A percentile compares a stretch with the other conserved stretches of the same genome.
Evolutionary conservation across 2,329 filamentous ascomycete genomes (phyloP).

Genomic region (Aspergillus tamarii): DNA sequence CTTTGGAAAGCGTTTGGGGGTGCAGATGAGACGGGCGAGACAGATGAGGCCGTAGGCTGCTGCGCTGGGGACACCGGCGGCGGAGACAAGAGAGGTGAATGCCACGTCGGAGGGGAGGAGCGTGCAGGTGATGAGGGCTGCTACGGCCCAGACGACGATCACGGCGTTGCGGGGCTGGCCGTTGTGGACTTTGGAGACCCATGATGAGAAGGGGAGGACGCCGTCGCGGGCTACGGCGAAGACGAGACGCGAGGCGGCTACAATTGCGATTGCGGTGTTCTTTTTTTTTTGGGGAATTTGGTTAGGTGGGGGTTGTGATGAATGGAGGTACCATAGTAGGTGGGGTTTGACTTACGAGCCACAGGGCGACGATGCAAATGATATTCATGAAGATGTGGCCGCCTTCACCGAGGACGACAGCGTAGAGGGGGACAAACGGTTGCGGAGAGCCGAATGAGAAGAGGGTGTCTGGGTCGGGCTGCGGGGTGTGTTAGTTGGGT

Average conservation of each 20-base stretch:
- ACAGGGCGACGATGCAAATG: slow-evolving; percentile 55
- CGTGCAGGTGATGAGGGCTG: slow-evolving; percentile 60
- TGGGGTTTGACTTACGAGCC: slow-evolving; percentile 49
- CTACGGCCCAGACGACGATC: slow-evolving; percentile 60
- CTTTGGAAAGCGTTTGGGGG: slow-evolving; percentile 52
- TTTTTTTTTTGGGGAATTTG: slow-evolving; percentile 19
- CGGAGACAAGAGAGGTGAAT: slow-evolving; percentile 59
- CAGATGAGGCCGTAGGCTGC: slow-evolving; percentile 58
- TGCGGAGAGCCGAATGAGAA: slow-evolving; percentile 60
- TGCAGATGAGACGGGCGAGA: slow-evolving; percentile 52
- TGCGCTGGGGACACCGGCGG: slow-evolving; percentile 56
- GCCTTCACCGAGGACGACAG: slow-evolving; percentile 57
- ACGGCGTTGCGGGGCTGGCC: slow-evolving; percentile 65
- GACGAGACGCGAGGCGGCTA: slow-evolving; percentile 63
- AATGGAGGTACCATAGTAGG: too few species aligned
- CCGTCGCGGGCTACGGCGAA: slow-evolving; percentile 66
- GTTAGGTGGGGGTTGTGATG: neutral
- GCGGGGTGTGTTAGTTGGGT: slow-evolving; percentile 4
- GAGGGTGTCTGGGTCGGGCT: slow-evolving; percentile 55
- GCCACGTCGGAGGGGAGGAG: slow-evolving; percentile 60
- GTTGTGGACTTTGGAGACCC: slow-evolving; percentile 58
- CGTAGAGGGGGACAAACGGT: slow-evolving; percentile 63
- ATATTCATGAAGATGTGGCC: slow-evolving; percentile 66
- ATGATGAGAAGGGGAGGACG: slow-evolving; percentile 61
- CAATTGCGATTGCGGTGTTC: slow-evolving; percentile 64